Percentiles rank a stretch among this genome's conserved stretches.
Conservation (phyloP, 768 basidiomycete species). For the Piloderma croceum region DNA sequence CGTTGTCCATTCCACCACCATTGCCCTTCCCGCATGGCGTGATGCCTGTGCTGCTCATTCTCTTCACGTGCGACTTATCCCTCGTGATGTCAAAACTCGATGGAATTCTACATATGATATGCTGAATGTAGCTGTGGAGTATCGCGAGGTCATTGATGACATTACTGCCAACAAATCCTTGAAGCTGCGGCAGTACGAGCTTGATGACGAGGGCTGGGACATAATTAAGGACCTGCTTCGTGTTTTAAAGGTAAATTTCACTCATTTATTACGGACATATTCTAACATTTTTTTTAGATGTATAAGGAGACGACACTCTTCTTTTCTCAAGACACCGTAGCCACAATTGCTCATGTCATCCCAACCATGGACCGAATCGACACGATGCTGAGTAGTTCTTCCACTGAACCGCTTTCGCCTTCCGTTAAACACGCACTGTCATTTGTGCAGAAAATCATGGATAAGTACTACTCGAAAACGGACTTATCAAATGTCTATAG, state of each 20-base stretch:
- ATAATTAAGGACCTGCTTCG: slow-evolving; percentile 17
- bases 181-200: slow-evolving; percentile 10
- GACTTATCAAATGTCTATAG: slow-evolving; percentile 17
- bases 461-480: slow-evolving; percentile 20
- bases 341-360: not conserved
- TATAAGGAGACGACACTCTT: slow-evolving; percentile 18
- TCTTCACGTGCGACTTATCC: slow-evolving; percentile 4
- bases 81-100: slow-evolving; percentile 24
- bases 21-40: slow-evolving; percentile 15
- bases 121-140: slow-evolving; percentile 8
- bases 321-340: not conserved
- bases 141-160: slow-evolving; percentile 12
- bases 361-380: slow-evolving; percentile 1
- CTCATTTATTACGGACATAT: too few relatives aligned
- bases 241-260: slow-evolving; percentile 13
- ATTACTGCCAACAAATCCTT: slow-evolving; percentile 13
- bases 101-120: slow-evolving; percentile 14
- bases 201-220: slow-evolving; percentile 17
- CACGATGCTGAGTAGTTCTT: too few relatives aligned
- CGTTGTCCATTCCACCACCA: slow-evolving; percentile 14
- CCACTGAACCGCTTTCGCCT: too few relatives aligned
- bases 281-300: slow-evolving; percentile 8
- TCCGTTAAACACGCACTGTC: slow-evolving; percentile 13
- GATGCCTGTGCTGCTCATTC: not conserved
- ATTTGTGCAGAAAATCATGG: slow-evolving; percentile 20